Evolutionary conservation across 495 filamentous ascomycete species (phyloP).

Genomic region (Daldinia vernicosa): DNA sequence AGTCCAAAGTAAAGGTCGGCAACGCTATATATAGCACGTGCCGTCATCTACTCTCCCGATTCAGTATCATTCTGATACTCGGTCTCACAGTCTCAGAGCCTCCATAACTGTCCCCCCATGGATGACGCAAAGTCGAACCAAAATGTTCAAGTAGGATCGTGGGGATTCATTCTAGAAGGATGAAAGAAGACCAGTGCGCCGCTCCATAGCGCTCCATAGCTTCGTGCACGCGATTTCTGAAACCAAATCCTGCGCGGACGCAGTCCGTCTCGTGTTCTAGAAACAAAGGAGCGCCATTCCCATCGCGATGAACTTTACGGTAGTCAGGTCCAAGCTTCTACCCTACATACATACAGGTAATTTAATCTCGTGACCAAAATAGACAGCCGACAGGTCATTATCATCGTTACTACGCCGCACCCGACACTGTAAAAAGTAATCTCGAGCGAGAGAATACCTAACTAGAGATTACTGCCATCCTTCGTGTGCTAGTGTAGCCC

Average conservation of each 20-base stretch:
- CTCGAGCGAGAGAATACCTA: background rate
- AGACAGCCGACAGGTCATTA: background rate
- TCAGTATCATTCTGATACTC: constrained; percentile 3
- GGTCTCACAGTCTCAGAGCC: constrained; percentile 1
- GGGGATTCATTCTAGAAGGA: constrained; percentile 2
- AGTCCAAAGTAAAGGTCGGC: constrained; percentile 5
- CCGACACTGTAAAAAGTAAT: background rate
- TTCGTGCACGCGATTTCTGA: background rate
- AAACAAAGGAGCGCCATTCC: background rate
- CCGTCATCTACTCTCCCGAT: constrained; percentile 11
- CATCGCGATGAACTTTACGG: background rate
- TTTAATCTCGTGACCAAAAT: background rate
- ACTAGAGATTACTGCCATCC: too few relatives aligned
- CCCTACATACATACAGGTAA: background rate
- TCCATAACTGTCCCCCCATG: background rate
- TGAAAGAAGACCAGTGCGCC: background rate
- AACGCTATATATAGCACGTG: constrained; percentile 15
- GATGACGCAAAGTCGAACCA: background rate
- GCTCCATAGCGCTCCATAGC: background rate
- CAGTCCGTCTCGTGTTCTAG: background rate
- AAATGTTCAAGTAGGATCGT: constrained; percentile 1
- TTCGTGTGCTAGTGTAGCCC: background rate
- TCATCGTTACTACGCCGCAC: background rate
- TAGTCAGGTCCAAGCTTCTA: constrained; percentile 2
- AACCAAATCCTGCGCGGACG: constrained; percentile 1